These are phyloP conservation scores for Pascua guehoae DNA, from an alignment of 1,284 basidiomycete genomes.

Conservation along the genomic window DNA sequence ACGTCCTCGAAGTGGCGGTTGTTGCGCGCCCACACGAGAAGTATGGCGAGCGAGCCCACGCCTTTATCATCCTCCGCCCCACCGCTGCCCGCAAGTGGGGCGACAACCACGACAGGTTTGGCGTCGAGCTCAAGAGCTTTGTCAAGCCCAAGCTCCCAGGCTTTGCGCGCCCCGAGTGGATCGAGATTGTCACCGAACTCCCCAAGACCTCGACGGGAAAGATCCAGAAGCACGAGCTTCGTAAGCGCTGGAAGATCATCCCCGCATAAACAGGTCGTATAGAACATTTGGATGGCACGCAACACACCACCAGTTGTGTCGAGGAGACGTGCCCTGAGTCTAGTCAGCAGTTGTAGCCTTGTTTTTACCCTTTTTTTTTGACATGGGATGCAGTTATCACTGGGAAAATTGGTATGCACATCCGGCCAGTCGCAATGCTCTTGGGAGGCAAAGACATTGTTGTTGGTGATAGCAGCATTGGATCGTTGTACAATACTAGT, in stretches of 20 bases:
- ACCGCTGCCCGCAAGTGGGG: conserved; percentile 3
- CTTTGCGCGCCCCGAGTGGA: conserved; percentile 21
- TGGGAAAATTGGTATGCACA: too few species aligned
- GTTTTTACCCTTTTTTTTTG: too few species aligned
- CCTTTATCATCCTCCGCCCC: conserved; percentile 62
- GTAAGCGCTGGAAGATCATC: conserved; percentile 29
- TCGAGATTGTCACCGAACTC: conserved; percentile 52
- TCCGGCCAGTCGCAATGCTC: too few species aligned
- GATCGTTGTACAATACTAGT: too few species aligned
- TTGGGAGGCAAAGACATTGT: too few species aligned
- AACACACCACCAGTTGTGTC: too few species aligned
- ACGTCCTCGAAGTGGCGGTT: conserved; percentile 68
- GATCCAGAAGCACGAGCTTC: conserved; percentile 71
- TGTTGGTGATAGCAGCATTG: too few species aligned
- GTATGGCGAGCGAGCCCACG: conserved; percentile 74
- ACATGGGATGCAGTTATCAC: too few species aligned
- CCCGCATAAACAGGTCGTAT: background rate
- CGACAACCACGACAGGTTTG: conserved; percentile 7
- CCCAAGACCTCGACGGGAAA: conserved; percentile 87
- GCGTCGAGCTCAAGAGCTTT: conserved; percentile 13
- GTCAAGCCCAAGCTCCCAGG: conserved; percentile 15
- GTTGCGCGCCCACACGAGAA: conserved; percentile 67
- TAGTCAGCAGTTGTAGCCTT: too few species aligned
- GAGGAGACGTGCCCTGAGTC: too few species aligned
- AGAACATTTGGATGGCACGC: background rate